Base-by-base conservation (phyloP, 768 basidiomycete genomes). In the Boletus huronensis region DNA sequence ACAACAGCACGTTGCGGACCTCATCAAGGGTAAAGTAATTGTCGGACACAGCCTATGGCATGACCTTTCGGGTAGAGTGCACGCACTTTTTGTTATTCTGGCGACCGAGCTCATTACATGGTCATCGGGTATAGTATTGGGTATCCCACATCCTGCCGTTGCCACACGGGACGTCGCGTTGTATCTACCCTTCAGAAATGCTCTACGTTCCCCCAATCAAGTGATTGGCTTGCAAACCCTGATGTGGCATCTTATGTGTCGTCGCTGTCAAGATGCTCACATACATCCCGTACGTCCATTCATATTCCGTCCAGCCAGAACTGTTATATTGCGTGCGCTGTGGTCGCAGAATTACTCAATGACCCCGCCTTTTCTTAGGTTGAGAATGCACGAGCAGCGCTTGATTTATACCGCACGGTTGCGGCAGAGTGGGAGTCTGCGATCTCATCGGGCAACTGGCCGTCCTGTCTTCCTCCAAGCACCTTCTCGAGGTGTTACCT, bases 31-130 rank as follows among this genome's bases (percentile, higher is more conserved):
- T 50, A 89, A 87, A 67, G 75, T 87, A 36, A 69, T 91, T 45
- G 81, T 93, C 26, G 90, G 90, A 19, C 87, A 93, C 69, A 76
- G 81, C 64, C 74, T 91, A 16, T 93, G 89, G 89, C 81, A 85
- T 58, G 90, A 92, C 64, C 78, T 91, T 29, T 87, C 88, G 46
- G 88, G 89, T 87, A 69, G 48, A 53, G 58, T 60, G 41, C 52
- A 60, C 36, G 47, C 58, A 45, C 34, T 26, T 52, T 42, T 42
- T 40, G 39, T 46, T 34, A 23, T 40, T 29, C 26, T 26, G 46
- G 25, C 50, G 21, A 41, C 31, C 36, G 45, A 53, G 50, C 61
- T 64, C 34, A 60, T 57, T 56, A 49, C 58, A 58, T 47, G 34
- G 34, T 34, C 38, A 17, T 58, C 59, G 36, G 57, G 28, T 52